Base-by-base conservation (phyloP, 352 stramenopile genomes). In the Phytophthora quininea region DNA sequence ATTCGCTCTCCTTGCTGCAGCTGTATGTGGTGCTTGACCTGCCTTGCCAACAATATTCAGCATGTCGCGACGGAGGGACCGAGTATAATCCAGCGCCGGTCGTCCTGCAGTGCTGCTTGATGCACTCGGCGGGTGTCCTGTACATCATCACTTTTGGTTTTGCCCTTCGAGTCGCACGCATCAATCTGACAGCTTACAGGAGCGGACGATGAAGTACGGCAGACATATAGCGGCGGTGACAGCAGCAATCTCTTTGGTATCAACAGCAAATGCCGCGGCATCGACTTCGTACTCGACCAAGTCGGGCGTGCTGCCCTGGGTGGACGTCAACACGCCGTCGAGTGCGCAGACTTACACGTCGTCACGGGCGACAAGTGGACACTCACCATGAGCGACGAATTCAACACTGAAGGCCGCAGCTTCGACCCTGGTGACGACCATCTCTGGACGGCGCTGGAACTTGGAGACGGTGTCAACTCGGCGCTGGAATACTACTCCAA, bases 391-490 rank as follows among this genome's bases (percentile, higher is more conserved):
- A 93, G 82, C 58, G 59, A 77, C 50, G 64, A 76, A 37, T 73
- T 72, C 38, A 73, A 69, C 54, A 63, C 54, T 4, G 65, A 88
- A 1, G 75, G 72, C 19, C 84, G 95, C 6, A 86, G 54, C 1
- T 98, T 99, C 73, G 57, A 85, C 31, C 89, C 98, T 52, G 96
- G 96, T 24, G 62, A 86, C 6, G 97, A 99, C 77, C 92, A 97
- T 32, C 76, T 94, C 32, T 99, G 97, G 97, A 98, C 93, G 15
- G 90, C 85, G 4, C 62, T 93, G 49, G 69, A 90, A 30, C 81
- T 79, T 46, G 77, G 82, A 1, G 85, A 93, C 46, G 83, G 83
- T 19, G 79, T 89, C 30, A 91, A 93, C 51, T 75, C 69, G 14
- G 85, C 85, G 14, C 64, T 93, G 3, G 77, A 92, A 52, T 64